Percentiles rank a stretch among this genome's conserved stretches.
These are phyloP conservation scores for Borovskyia barvae DNA, from an alignment of 208 protist species.

Conservation along the genomic window DNA sequence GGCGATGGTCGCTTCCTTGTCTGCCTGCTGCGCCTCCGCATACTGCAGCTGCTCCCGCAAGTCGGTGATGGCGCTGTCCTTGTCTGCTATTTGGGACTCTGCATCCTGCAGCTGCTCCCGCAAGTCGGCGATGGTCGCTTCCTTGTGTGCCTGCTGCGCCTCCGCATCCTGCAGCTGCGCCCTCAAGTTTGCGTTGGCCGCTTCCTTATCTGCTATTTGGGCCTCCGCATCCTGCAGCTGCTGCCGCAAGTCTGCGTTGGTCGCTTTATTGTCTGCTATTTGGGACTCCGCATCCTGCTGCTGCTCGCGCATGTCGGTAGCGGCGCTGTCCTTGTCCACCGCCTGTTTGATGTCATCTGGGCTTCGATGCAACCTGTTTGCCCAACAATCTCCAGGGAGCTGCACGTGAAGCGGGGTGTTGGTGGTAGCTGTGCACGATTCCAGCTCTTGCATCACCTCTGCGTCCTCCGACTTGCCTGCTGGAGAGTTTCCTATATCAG, in stretches of 20 bases:
- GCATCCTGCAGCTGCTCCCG: constrained; percentile 3
- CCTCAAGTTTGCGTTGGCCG: background rate
- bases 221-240: constrained; percentile 7
- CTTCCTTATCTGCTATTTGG: background rate
- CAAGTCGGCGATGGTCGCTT: constrained; percentile 16
- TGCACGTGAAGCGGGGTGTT: no score
- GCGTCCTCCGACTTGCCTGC: background rate
- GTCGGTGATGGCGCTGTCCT: constrained; percentile 4
- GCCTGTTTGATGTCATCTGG: no score
- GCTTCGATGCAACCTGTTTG: no score
- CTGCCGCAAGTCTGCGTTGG: no score
- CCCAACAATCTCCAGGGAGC: no score
- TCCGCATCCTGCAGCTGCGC: constrained; percentile 19
- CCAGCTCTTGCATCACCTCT: background rate
- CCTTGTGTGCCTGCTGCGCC: background rate
- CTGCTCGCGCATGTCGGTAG: background rate
- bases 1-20: constrained; percentile 5
- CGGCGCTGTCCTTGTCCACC: background rate
- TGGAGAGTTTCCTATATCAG: background rate
- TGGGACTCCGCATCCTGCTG: no score
- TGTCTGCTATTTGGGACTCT: background rate
- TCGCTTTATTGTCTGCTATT: no score
- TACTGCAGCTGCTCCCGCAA: constrained; percentile 1
- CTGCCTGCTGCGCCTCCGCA: constrained; percentile 2
- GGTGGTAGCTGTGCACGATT: no score